Evolutionary conservation across 352 stramenopile species (phyloP).

Genomic region (Phytophthora pistaciae): DNA sequence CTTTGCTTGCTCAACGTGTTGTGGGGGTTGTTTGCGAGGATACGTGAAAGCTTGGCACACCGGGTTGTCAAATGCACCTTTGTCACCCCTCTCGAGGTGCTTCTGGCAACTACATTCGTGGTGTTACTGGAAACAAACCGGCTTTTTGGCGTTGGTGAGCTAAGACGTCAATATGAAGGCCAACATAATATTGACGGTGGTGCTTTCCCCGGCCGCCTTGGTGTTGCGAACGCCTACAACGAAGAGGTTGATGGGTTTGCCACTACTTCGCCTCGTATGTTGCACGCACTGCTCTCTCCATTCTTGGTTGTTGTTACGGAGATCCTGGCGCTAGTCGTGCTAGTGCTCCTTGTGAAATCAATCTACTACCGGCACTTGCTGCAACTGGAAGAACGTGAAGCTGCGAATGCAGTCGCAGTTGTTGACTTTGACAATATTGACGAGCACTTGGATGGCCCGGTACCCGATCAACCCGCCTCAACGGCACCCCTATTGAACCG

Average conservation of each 20-base stretch:
- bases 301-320: slow-evolving; percentile 44
- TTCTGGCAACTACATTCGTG: slow-evolving; percentile 40
- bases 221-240: slow-evolving; percentile 59
- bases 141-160: slow-evolving; percentile 36
- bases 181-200: slow-evolving; percentile 45
- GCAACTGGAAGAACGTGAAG: slow-evolving; percentile 7
- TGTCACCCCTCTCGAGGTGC: slow-evolving; percentile 47
- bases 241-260: slow-evolving; percentile 57
- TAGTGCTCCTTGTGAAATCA: slow-evolving; percentile 30
- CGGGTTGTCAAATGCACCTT: slow-evolving; percentile 46
- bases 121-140: slow-evolving; percentile 29
- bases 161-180: slow-evolving; percentile 47
- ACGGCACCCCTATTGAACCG: slow-evolving; percentile 20
- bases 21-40: slow-evolving; percentile 40
- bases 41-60: slow-evolving; percentile 57
- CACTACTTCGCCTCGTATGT: slow-evolving; percentile 30
- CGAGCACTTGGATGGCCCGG: slow-evolving; percentile 10
- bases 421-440: slow-evolving; percentile 30
- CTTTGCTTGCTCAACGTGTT: slow-evolving; percentile 44
- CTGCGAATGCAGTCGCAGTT: slow-evolving; percentile 16
- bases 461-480: slow-evolving; percentile 13
- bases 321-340: slow-evolving; percentile 28
- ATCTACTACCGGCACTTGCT: slow-evolving; percentile 18
- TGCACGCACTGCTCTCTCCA: slow-evolving; percentile 45
- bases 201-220: slow-evolving; percentile 41